These are phyloP conservation scores for Nymphaea colorata DNA, from an alignment of 164 flowering plant genomes.

Conservation along the genomic window DNA sequence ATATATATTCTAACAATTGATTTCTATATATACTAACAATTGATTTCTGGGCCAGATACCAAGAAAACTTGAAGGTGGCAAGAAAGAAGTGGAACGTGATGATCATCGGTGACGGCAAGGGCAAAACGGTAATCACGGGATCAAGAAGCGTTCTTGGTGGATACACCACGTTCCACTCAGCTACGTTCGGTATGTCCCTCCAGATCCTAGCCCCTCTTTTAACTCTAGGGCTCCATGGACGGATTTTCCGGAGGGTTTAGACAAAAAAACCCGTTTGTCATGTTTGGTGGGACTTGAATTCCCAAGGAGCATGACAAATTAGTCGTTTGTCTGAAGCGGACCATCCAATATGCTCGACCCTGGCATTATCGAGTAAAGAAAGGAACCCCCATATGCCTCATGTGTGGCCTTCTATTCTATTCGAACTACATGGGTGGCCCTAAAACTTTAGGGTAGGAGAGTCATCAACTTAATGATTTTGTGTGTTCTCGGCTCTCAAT, in stretches of 20 bases:
- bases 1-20: neutral
- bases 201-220: neutral
- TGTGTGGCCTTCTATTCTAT: no score
- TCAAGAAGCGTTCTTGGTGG: slow-evolving; percentile 38
- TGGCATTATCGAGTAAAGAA: neutral
- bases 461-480: no score
- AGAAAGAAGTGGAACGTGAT: slow-evolving; percentile 78
- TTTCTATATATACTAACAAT: neutral
- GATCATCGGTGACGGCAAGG: slow-evolving; percentile 92
- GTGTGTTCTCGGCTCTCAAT: no score
- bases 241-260: neutral
- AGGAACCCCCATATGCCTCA: neutral
- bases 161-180: slow-evolving; percentile 84
- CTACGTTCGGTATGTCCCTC: slow-evolving; percentile 52
- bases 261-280: neutral
- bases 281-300: neutral
- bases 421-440: no score
- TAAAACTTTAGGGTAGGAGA: no score
- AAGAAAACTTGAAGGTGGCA: slow-evolving; percentile 73
- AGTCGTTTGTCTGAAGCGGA: neutral
- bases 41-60: slow-evolving; percentile 38
- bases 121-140: slow-evolving; percentile 65
- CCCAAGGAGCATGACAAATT: no score
- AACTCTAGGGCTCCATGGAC: neutral
- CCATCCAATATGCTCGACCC: neutral